Evolutionary conservation across 139 green algal species (phyloP).

Genomic region (Picochlorum costavermella): DNA sequence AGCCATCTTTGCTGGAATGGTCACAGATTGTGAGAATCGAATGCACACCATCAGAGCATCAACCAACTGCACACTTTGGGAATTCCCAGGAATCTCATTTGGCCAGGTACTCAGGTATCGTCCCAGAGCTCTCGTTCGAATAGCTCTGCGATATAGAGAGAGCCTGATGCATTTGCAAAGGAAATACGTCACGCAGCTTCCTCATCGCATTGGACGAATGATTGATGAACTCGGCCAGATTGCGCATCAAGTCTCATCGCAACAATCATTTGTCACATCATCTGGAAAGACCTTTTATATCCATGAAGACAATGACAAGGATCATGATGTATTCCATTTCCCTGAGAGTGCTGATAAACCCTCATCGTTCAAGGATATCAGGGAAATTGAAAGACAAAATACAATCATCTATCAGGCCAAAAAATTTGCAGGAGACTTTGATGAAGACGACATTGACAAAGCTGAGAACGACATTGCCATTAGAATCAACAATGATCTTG

Average conservation of each 20-base stretch:
- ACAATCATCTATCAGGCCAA: no score
- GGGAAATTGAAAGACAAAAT: no score
- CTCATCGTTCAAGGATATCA: no score
- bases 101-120: not conserved
- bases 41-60: constrained; percentile 6
- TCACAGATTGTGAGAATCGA: not conserved
- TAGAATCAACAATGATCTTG: no score
- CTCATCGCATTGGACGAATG: not conserved
- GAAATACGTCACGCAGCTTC: not conserved
- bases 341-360: no score
- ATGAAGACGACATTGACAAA: no score
- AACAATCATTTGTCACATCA: no score
- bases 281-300: no score
- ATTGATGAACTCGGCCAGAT: not conserved
- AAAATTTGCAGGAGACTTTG: no score
- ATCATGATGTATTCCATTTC: no score
- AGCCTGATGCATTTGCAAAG: not conserved
- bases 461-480: no score
- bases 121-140: not conserved
- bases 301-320: no score
- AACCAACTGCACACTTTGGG: not conserved
- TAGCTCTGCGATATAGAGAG: not conserved
- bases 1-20: not conserved
- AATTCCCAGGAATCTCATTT: not conserved
- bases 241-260: not conserved